Base-by-base conservation (phyloP, 495 filamentous ascomycete genomes). In the Mycothermus thermophilus region DNA sequence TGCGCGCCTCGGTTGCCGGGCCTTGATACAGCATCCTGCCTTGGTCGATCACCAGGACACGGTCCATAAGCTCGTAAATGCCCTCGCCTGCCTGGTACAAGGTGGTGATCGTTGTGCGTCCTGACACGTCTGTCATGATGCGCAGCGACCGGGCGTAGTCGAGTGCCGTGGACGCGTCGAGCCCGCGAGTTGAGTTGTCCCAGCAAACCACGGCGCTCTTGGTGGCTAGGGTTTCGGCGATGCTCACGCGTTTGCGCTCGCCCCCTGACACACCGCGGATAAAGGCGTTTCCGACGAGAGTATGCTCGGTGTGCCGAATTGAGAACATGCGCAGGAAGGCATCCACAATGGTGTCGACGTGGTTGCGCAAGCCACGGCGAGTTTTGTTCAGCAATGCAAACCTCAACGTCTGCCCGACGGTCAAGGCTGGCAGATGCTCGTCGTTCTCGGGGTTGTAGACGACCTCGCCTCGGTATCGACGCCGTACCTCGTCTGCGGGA, bases 361-460 rank as follows among this genome's bases (percentile, higher is more conserved):
- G 75, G 1, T 60, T 66, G 12, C 66, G 67, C n/a, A 77, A 68
- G 27, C 69, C 62, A 58, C 79, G 83, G 54, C 73, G 79, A n/a
- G 79, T 83, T 60, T 86, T 86, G 63, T 77, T 87, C 49, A 79
- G 74, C 7, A 88, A 61, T 0, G 83, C 78, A 50, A 93, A 92
- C n/a, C 73, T 74, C 31, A 90, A 59, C 0, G 84, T 92, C 47
- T 87, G 72, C 66, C 77, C 60, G 2, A 93, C 83, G 2, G 77
- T 90, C 23, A 93, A 58, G 6, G 67, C 64, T 3, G 84, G 78
- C 47, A 88, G 75, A 53, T 88, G 83, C 29, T 75, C 65, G 41
- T 92, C 84, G 36, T 90, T 82, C 55, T 90, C 83, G 9, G 68
- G 70, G 45, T 86, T 86, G 53, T 85, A 85, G 47, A 78, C 82